Conservation (phyloP, 2,329 filamentous ascomycete species). For the Trichocomaceae sp. region DNA sequence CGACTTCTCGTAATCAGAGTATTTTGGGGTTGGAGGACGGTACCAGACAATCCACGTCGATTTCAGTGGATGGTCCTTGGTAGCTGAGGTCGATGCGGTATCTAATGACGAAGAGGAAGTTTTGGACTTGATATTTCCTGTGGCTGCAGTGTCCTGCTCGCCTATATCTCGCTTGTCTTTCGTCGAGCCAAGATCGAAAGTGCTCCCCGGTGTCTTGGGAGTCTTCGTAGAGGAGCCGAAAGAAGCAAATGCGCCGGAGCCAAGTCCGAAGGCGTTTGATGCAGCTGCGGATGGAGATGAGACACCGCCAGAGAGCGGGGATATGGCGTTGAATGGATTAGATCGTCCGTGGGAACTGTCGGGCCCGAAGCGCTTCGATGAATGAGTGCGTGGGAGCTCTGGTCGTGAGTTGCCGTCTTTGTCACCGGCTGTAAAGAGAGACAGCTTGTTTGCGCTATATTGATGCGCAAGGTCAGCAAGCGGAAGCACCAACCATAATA, state of each 20-base stretch:
- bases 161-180: constrained; percentile 60
- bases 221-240: constrained; percentile 78
- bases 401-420: constrained; percentile 49
- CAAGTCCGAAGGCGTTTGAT: constrained; percentile 85
- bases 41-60: constrained; percentile 97
- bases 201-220: constrained; percentile 74
- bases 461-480: constrained; percentile 21
- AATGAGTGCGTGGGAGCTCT: constrained; percentile 55
- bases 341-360: constrained; percentile 64
- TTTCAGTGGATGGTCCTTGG: constrained; percentile 59
- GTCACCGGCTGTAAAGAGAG: constrained; percentile 66
- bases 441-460: constrained; percentile 76
- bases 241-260: constrained; percentile 93
- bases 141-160: constrained; percentile 25
- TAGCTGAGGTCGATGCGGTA: constrained; percentile 23
- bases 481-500: background rate
- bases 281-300: constrained; percentile 70
- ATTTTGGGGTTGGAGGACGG: constrained; percentile 91
- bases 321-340: constrained; percentile 72
- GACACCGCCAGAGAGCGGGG: constrained; percentile 62
- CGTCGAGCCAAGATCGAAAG: constrained; percentile 65
- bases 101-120: constrained; percentile 36
- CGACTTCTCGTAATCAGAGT: constrained; percentile 97
- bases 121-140: constrained; percentile 32
- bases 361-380: constrained; percentile 68